These are phyloP conservation scores for Aspergillus calidoustus DNA, from an alignment of 2,329 filamentous ascomycete species.

Conservation along the genomic window DNA sequence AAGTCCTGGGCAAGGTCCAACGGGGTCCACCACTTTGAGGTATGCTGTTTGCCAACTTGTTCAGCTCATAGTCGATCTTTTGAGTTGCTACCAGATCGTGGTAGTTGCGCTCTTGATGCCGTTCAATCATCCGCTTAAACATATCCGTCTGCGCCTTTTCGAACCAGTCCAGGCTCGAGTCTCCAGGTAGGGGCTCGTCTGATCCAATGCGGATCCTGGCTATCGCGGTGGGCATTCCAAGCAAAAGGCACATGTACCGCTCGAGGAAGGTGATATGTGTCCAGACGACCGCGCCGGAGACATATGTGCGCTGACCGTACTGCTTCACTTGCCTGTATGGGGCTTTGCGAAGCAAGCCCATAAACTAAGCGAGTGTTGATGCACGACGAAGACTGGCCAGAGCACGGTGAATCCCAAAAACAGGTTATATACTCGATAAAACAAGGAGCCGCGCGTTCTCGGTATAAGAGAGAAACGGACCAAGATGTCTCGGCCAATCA, in stretches of 20 bases:
- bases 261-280: background rate
- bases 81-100: background rate
- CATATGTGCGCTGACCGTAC: background rate
- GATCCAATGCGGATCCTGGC: background rate
- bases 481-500: too few species aligned
- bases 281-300: background rate
- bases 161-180: background rate
- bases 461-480: too few species aligned
- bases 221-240: background rate
- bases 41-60: background rate
- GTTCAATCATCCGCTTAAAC: background rate
- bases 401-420: constrained; percentile 6
- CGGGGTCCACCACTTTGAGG: background rate
- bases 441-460: too few species aligned
- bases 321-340: background rate
- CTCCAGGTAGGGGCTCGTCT: background rate
- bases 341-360: constrained; percentile 11
- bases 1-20: background rate
- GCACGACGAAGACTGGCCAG: constrained; percentile 7
- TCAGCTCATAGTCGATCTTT: background rate
- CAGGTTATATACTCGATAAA: too few species aligned
- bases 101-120: background rate
- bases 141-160: background rate
- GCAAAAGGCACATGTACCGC: background rate
- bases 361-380: constrained; percentile 10